phyloP scores from a whole-genome alignment of 768 basidiomycete species.

The Phanerochaete carnosa region DNA sequence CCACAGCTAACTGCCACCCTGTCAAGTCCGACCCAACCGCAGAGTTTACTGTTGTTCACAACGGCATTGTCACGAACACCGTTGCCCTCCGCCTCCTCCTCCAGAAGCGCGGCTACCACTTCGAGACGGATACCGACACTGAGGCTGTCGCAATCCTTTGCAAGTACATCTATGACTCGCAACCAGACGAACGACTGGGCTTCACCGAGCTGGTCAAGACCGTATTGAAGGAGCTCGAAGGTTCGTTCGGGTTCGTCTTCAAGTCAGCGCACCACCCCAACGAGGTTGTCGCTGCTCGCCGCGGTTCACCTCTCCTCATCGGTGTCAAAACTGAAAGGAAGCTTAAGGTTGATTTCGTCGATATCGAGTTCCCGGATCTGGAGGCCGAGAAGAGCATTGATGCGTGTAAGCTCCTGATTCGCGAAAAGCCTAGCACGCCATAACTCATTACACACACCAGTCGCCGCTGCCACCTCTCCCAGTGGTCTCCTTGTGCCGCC shows the following conservation, averaged over 20 bases:
- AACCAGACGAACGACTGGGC: constrained; percentile 76
- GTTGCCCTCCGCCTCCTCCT: constrained; percentile 86
- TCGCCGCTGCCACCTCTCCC: constrained; percentile 41
- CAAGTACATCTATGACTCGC: constrained; percentile 96
- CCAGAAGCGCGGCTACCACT: constrained; percentile 92
- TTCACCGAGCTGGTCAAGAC: constrained; percentile 94
- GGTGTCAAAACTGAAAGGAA: constrained; percentile 99
- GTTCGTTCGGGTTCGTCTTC: constrained; percentile 99
- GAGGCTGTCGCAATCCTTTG: constrained; percentile 95
- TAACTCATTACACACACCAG: constrained; percentile 18
- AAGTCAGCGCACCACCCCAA: constrained; percentile 95
- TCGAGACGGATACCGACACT: constrained; percentile 95
- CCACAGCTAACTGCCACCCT: constrained; percentile 90
- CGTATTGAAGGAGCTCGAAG: constrained; percentile 96
- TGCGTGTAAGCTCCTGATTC: constrained; percentile 32
- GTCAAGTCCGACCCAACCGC: constrained; percentile 74
- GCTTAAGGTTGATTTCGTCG: constrained; percentile 99
- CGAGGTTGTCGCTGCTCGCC: constrained; percentile 92
- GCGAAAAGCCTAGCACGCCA: not conserved
- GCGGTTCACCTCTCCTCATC: constrained; percentile 93
- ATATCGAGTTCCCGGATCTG: constrained; percentile 90
- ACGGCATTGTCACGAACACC: constrained; percentile 97
- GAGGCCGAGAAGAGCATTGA: constrained; percentile 43
- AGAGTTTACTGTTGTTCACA: constrained; percentile 95
- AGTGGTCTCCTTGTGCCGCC: constrained; percentile 68